These are phyloP conservation scores for Yarrowia sp. DNA, from an alignment of 805 yeast genomes.

Conservation along the genomic window DNA sequence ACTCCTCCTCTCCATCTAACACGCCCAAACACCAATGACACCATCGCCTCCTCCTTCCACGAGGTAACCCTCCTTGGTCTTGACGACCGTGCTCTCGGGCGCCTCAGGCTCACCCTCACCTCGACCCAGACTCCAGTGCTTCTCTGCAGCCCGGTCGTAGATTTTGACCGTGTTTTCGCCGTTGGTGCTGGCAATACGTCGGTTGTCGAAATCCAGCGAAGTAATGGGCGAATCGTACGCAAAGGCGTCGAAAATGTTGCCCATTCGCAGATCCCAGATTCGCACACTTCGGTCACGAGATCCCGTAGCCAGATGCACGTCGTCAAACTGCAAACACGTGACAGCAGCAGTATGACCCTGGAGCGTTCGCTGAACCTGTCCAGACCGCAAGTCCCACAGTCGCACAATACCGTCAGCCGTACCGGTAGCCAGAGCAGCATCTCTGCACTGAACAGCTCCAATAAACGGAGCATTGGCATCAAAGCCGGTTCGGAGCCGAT, in stretches of 20 bases:
- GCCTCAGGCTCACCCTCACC: slow-evolving; percentile 38
- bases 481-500: slow-evolving; percentile 22
- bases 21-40: slow-evolving; percentile 61
- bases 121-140: slow-evolving; percentile 54
- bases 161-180: slow-evolving; percentile 51
- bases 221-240: slow-evolving; percentile 57
- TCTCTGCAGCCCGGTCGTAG: slow-evolving; percentile 53
- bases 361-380: slow-evolving; percentile 58
- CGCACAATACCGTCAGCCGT: slow-evolving; percentile 72
- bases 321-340: slow-evolving; percentile 65
- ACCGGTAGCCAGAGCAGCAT: slow-evolving; percentile 76
- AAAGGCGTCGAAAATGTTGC: slow-evolving; percentile 57
- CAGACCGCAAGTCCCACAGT: slow-evolving; percentile 71
- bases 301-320: slow-evolving; percentile 60
- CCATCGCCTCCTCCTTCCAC: slow-evolving; percentile 66
- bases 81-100: slow-evolving; percentile 43
- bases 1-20: too few species aligned
- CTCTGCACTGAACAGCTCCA: slow-evolving; percentile 66
- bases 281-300: slow-evolving; percentile 60
- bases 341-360: slow-evolving; percentile 70
- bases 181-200: slow-evolving; percentile 54
- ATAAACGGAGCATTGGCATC: slow-evolving; percentile 40
- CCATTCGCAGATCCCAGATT: slow-evolving; percentile 71
- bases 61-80: slow-evolving; percentile 60
- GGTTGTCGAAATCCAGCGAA: slow-evolving; percentile 56